Evolutionary conservation across 1,284 basidiomycete species (phyloP), one percentile per base, ranked within the genome.

Genomic region (Leccinum subfulvum): DNA sequence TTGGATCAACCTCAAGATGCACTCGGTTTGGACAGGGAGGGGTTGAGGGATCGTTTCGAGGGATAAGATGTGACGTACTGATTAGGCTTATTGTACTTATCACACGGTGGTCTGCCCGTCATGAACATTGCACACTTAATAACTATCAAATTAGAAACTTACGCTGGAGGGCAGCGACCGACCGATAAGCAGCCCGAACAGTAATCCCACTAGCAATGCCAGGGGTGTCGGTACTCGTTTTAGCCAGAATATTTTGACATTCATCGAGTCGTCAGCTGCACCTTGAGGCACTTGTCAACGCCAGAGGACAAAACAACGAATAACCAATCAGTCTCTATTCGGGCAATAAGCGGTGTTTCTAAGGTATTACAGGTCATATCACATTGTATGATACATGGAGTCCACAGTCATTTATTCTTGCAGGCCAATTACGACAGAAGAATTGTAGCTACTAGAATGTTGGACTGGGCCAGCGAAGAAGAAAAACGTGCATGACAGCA

Each of bases 171-270:
- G 84, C 64, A 89, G 71, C 5, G 85, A 66, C 41, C 83, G 79
- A 14, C 88, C 82, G 57, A 91, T 75, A 54, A 89, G 66, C 54
- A 90, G 76, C n/a, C 90, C 90, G 53, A 89, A 75, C 53, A 88
- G 68, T 23, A 92, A 75, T 56, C 90, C 91, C 64, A 92, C 73
- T 55, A 82, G 74, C 51, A 92, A 73, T 5, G 86, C 86, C 33
- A 86, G 66, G 3, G 83, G 77, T 0, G 84, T 80, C 10, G 86
- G 82, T 35, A 85, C 72, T 56, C 79, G 77, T 51, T 67, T 69
- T 9, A 76, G 13, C 71, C 74, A 76, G 5, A 64, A 11, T 49
- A 59, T 30, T 59, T 66, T 73, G 65, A 61, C 64, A 67, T 68
- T 75, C 75, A 74, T 74, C 51, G 67, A 63, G 62, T 23, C 47